Conservation (phyloP, 441 rosid genomes). For the Croton laevigatus region DNA sequence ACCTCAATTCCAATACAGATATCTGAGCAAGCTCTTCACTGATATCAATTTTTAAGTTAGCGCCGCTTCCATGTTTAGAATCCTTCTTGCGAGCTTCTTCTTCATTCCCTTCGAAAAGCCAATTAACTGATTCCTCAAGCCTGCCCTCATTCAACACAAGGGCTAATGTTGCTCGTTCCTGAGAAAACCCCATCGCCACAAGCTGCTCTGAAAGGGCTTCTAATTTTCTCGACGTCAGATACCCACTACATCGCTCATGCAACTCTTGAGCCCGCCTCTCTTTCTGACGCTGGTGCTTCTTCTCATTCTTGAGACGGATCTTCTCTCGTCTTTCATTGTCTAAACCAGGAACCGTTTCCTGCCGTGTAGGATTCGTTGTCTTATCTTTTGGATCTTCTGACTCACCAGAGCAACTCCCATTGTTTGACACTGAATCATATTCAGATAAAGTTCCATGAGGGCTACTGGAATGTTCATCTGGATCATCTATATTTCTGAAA, state of each 20-base stretch:
- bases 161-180: slow-evolving; percentile 73
- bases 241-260: slow-evolving; percentile 67
- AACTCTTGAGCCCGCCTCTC: slow-evolving; percentile 85
- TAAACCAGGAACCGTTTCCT: slow-evolving; percentile 54
- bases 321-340: slow-evolving; percentile 72
- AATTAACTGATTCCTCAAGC: slow-evolving; percentile 78
- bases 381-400: slow-evolving; percentile 80
- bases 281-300: slow-evolving; percentile 84
- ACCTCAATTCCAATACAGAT: slow-evolving; percentile 33
- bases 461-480: slow-evolving; percentile 48
- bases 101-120: slow-evolving; percentile 71
- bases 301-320: slow-evolving; percentile 80
- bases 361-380: slow-evolving; percentile 38
- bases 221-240: slow-evolving; percentile 76
- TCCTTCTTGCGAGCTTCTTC: slow-evolving; percentile 30
- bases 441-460: slow-evolving; percentile 46
- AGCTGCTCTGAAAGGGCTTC: slow-evolving; percentile 73
- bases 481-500: slow-evolving; percentile 63
- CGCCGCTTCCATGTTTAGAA: slow-evolving; percentile 20
- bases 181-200: slow-evolving; percentile 79
- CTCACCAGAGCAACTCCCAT: slow-evolving; percentile 86
- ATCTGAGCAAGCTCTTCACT: slow-evolving; percentile 42
- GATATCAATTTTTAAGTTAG: slow-evolving; percentile 42
- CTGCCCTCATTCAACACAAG: slow-evolving; percentile 79
- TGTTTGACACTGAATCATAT: slow-evolving; percentile 71